A percentile compares a stretch with the other conserved stretches of the same genome.
Conservation (phyloP, 2,329 filamentous ascomycete genomes). For the Clonostachys chloroleuca region DNA sequence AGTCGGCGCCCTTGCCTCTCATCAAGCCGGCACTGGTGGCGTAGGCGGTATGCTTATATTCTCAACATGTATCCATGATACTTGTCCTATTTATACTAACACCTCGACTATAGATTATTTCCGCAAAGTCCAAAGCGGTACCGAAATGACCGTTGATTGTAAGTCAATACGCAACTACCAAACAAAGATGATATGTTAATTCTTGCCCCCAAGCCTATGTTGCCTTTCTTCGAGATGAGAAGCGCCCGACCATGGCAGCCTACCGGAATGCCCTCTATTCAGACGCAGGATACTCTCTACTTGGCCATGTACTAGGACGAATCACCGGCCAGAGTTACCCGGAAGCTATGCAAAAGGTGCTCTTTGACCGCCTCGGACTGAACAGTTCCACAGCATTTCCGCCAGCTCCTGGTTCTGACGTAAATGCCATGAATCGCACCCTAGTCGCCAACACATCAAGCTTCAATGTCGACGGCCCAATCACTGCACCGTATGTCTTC, state of each 20-base stretch:
- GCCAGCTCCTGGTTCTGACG: background rate
- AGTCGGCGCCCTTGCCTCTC: slow-evolving; percentile 10
- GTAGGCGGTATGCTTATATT: too few species aligned
- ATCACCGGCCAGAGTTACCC: background rate
- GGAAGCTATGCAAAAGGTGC: background rate
- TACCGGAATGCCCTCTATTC: slow-evolving; percentile 9
- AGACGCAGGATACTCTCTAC: slow-evolving; percentile 9
- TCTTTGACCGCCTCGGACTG: slow-evolving; percentile 3
- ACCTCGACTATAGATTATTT: too few species aligned
- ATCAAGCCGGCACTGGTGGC: slow-evolving; percentile 9
- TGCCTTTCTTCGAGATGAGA: background rate
- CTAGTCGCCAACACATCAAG: background rate
- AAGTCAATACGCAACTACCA: too few species aligned
- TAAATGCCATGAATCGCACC: slow-evolving; percentile 1
- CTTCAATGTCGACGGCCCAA: background rate
- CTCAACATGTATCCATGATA: too few species aligned
- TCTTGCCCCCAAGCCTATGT: too few species aligned
- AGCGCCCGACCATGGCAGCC: background rate
- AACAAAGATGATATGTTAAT: too few species aligned
- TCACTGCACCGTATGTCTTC: slow-evolving; percentile 1
- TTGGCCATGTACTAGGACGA: slow-evolving; percentile 7
- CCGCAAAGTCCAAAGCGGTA: too few species aligned
- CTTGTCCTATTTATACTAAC: too few species aligned
- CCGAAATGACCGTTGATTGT: too few species aligned
- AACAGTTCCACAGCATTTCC: slow-evolving; percentile 1